Base-by-base conservation (phyloP, 305 asterid species). In the Fraxinus greggii region DNA sequence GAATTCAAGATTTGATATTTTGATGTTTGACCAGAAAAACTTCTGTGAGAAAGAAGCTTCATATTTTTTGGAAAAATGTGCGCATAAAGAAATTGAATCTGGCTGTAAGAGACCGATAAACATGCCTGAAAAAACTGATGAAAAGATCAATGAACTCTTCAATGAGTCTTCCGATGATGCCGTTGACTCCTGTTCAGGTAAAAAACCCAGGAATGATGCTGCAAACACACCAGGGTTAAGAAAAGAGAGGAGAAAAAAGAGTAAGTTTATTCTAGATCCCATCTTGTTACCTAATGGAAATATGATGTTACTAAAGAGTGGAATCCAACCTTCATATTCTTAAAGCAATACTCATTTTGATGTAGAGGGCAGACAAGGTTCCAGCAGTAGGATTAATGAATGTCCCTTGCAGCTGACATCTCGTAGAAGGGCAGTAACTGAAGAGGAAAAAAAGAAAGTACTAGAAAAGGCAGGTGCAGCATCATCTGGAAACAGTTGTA, bases 21-120 rank as follows among this genome's bases (percentile, higher is more conserved):
- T 19, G 33, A 75, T 84, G 72, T 84, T 84, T 56, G 83, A 84
- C 10, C 63, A 70, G 48, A 78, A 42, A 59, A 83, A 48, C 79
- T 65, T 45, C 0, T 84, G 86, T 19, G 92, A 89, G 82, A 89
- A 84, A 82, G 89, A 81, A 42, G 73, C 87, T 26, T 80, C 90
- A 7, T 90, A 82, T 81, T 86, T 86, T 79, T 69, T 88, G 1
- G 85, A 54, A 82, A 84, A 81, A 80, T 82, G 90, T 54, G 77
- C 29, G 75, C 85, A 87, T 36, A 7, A 42, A 21, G 86, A 81
- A 23, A 56, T 75, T 79, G 77, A 48, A 21, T 28, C 51, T 17
- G 82, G 80, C 48, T 23, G 76, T 61, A 73, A 78, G 76, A 79
- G 75, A 51, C 36, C 9, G 74, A 80, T 54, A 33, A 77, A 28